Conservation (phyloP, 257 asterid species). For the Fraxinus americana region DNA sequence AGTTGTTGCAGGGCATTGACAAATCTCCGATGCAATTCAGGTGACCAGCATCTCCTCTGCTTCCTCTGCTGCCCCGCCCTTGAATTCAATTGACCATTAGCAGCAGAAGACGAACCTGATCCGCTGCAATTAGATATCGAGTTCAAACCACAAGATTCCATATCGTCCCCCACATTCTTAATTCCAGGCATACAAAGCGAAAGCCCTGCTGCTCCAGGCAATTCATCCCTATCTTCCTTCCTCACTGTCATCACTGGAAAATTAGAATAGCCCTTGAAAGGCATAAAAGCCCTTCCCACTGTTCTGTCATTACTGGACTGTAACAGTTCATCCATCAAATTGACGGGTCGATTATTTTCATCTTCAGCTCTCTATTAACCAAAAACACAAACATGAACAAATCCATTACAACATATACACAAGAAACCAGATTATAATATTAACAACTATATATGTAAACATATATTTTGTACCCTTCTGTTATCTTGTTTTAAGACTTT, state of each 20-base stretch:
- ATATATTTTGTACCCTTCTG: slow-evolving; percentile 46
- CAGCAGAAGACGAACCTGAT: slow-evolving; percentile 55
- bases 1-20: slow-evolving; percentile 53
- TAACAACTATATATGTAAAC: not conserved
- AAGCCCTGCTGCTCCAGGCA: slow-evolving; percentile 53
- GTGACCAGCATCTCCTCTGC: slow-evolving; percentile 67
- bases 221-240: slow-evolving; percentile 45
- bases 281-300: slow-evolving; percentile 35
- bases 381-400: not conserved
- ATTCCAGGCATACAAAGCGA: slow-evolving; percentile 65
- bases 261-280: slow-evolving; percentile 42
- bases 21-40: slow-evolving; percentile 55
- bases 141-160: slow-evolving; percentile 38
- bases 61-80: slow-evolving; percentile 46
- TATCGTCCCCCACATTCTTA: slow-evolving; percentile 51
- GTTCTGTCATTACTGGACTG: slow-evolving; percentile 42
- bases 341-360: slow-evolving; percentile 27
- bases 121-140: slow-evolving; percentile 43
- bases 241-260: slow-evolving; percentile 38
- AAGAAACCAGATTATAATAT: slow-evolving; percentile 27
- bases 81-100: slow-evolving; percentile 40
- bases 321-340: slow-evolving; percentile 35
- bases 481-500: slow-evolving; percentile 22
- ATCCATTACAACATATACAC: slow-evolving; percentile 8
- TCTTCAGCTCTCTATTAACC: slow-evolving; percentile 49